Percentiles rank a stretch among this genome's conserved stretches.
Evolutionary conservation across 2,329 filamentous ascomycete genomes (phyloP).

Genomic region (Daldinia sp.): DNA sequence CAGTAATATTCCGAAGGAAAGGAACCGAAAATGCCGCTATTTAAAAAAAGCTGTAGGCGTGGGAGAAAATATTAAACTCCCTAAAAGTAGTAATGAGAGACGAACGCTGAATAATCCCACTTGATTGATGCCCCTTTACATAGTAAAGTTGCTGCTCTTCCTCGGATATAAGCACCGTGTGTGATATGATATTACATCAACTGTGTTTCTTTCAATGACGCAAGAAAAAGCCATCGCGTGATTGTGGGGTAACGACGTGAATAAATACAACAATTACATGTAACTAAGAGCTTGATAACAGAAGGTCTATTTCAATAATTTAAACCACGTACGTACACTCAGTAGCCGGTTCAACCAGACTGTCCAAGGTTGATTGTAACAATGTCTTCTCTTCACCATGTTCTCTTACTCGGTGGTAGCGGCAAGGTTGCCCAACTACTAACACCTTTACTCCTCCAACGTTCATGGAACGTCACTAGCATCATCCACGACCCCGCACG

Average conservation of each 20-base stretch:
- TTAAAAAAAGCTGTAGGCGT: not conserved
- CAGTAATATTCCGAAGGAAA: constrained; percentile 3
- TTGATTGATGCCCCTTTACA: not conserved
- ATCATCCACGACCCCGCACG: constrained; percentile 81
- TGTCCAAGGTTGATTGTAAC: not conserved
- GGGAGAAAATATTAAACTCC: not conserved
- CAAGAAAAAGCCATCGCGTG: constrained; percentile 22
- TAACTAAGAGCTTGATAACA: not conserved
- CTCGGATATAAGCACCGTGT: constrained; percentile 30
- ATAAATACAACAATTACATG: not conserved
- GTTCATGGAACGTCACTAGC: constrained; percentile 82
- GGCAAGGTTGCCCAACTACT: constrained; percentile 81
- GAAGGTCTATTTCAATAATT: not conserved
- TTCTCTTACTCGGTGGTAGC: constrained; percentile 84
- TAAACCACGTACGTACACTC: not conserved
- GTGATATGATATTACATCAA: constrained; percentile 10
- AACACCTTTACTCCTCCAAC: constrained; percentile 79
- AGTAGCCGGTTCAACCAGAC: not conserved
- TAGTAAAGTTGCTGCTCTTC: not conserved
- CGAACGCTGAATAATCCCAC: not conserved
- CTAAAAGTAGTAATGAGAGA: constrained; percentile 7
- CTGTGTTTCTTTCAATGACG: constrained; percentile 30
- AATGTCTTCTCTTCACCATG: constrained; percentile 55
- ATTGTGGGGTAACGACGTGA: constrained; percentile 30
- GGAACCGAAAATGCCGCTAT: not conserved